These are phyloP conservation scores for Eucalyptus curtisii DNA, from an alignment of 345 rosid genomes.

Conservation along the genomic window DNA sequence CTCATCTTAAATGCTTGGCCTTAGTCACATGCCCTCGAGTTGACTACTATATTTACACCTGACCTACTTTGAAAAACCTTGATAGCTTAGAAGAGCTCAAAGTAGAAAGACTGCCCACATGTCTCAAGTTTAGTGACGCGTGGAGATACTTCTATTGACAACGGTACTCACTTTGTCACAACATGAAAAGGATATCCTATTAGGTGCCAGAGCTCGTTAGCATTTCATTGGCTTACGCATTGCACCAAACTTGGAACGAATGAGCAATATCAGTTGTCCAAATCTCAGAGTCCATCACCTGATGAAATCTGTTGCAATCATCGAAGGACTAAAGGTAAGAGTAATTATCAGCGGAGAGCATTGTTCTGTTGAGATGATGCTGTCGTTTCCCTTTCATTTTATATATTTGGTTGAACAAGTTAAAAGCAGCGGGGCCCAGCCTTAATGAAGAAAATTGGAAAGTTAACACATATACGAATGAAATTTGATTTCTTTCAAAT, in stretches of 20 bases:
- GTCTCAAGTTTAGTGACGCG: neutral
- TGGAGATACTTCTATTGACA: neutral
- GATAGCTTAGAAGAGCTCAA: neutral
- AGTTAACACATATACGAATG: neutral
- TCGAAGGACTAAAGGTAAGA: neutral
- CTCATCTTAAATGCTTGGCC: neutral
- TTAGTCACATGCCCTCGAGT: neutral
- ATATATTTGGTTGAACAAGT: neutral
- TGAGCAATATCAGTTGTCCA: neutral
- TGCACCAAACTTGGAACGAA: neutral
- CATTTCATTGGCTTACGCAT: neutral
- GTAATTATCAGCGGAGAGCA: too few relatives aligned
- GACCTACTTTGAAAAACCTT: neutral
- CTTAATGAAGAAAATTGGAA: neutral
- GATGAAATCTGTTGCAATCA: neutral
- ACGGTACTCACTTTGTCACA: neutral
- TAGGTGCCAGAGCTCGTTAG: neutral
- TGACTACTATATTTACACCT: neutral
- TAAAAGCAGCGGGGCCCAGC: neutral
- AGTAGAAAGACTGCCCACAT: neutral
- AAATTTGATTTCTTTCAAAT: neutral
- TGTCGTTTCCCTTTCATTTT: accelerated
- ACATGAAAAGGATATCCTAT: neutral
- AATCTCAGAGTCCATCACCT: neutral
- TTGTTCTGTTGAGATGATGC: neutral